Evolutionary conservation across 2,329 filamentous ascomycete genomes (phyloP), one percentile per base, ranked within the genome.

Genomic region (Myotisia sp.): DNA sequence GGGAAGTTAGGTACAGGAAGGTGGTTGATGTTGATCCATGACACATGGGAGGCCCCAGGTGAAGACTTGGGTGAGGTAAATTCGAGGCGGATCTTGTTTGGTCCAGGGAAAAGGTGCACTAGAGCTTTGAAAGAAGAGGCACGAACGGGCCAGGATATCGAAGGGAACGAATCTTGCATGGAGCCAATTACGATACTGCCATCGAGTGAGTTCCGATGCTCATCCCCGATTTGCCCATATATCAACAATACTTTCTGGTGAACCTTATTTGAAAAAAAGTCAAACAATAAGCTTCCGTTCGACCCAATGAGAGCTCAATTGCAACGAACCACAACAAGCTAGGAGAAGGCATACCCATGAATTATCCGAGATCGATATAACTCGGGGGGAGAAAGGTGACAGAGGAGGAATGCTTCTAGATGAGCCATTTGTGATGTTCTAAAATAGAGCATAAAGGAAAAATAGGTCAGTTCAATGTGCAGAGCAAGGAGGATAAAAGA

Each of bases 91-190:
- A 95, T 60, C 45, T 74, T 76, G 57, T 98, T 98, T 36, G 83
- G 81, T 1, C 90, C 90, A 3, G 90, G 86, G 43, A 80, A 74
- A n/a, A 98, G 71, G 55, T 93, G 84, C 6, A 94, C 70, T 19
- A 95, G 65, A 4, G 79, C 79, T 60, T 95, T 95, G 68, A 94
- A 95, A 54, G 86, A 76, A 3, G 82, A 92, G 42, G 84, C 78
- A 52, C 68, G 78, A 7, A 94, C 87, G 1, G 86, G 87, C 86
- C 87, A 95, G 45, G 67, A 70, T 8, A 76, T 80, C 0, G 81
- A 64, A 5, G 87, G 86, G 53, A 94, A 93, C 41, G 64, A 74
- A 54, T 92, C 84, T 55, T 93, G 81, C 45, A 85, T 71, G 49
- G 90, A 80, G 49, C 70, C 78, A 41, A 94, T 71, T 2, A 76